Percentiles rank a stretch among this genome's conserved stretches.
phyloP scores from a whole-genome alignment of 1,139 yeast genomes.

The Meyerozyma guilliermondii region DNA sequence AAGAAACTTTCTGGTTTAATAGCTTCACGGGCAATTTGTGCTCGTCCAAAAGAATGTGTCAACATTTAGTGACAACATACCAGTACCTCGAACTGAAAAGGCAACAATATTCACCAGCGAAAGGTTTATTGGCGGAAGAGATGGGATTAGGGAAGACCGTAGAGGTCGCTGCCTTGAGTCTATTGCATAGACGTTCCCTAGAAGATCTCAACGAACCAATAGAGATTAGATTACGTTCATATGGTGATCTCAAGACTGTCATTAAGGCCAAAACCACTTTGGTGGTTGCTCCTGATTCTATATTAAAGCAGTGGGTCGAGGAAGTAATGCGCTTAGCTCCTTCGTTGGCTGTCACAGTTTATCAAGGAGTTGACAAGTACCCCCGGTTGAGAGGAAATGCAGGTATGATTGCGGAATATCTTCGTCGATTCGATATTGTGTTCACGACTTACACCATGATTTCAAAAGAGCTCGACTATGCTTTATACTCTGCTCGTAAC shows the following conservation, averaged over 20 bases:
- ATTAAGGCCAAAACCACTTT: slow-evolving; percentile 63
- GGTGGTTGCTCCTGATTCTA: slow-evolving; percentile 80
- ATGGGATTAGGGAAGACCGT: slow-evolving; percentile 97
- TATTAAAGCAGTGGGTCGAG: slow-evolving; percentile 76
- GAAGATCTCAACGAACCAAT: slow-evolving; percentile 39
- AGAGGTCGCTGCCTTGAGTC: slow-evolving; percentile 64
- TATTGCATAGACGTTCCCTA: slow-evolving; percentile 50
- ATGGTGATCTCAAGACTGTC: slow-evolving; percentile 39
- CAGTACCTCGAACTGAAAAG: slow-evolving; percentile 8
- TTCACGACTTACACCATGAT: slow-evolving; percentile 71
- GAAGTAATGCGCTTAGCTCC: slow-evolving; percentile 63
- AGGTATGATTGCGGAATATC: slow-evolving; percentile 39
- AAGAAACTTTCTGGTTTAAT: slow-evolving; percentile 40
- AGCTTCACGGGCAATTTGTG: slow-evolving; percentile 44
- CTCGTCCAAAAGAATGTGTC: slow-evolving; percentile 23
- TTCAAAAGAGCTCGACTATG: slow-evolving; percentile 75
- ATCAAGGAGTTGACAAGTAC: slow-evolving; percentile 53
- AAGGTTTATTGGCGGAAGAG: slow-evolving; percentile 80
- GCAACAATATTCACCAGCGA: slow-evolving; percentile 37
- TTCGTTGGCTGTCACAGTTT: slow-evolving; percentile 51
- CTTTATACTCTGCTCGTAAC: slow-evolving; percentile 59
- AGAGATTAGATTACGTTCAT: slow-evolving; percentile 28
- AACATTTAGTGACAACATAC: slow-evolving; percentile 20
- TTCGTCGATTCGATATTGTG: slow-evolving; percentile 67
- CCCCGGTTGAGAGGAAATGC: slow-evolving; percentile 41